Evolutionary conservation across 2,329 filamentous ascomycete species (phyloP), one percentile per base, ranked within the genome.

Genomic region (Coleophoma crateriformis): DNA sequence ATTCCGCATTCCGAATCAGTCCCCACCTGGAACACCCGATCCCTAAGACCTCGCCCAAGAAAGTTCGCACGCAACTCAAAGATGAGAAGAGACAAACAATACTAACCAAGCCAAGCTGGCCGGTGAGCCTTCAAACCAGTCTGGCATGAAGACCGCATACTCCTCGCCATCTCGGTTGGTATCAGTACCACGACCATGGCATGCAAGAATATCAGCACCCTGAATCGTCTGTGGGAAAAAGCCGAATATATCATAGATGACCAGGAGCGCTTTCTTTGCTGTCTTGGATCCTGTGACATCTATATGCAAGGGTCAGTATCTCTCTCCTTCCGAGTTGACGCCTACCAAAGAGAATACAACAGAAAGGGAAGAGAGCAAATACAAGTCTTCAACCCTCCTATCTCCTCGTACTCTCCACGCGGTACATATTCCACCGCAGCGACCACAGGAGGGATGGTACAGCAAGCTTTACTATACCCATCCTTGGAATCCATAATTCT

Each of bases 61-160:
- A 38, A 38, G 12, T n/a, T 6, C 13, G 5, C 13, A 38, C 4
- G 15, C 13, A 38, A 13, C 7, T 14, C 6, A 17, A 38, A 38
- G 12, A 38, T 3, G 12, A 38, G 6, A 38, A 2, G 12, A 38
- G 12, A 38, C 14, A 38, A 38, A 38, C 3, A n/a, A 14, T 13
- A 43, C 41, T 17, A 27, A 43, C 41, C 41, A 44, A 14, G 50
- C 40, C 20, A 52, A 43, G 48, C 53, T 48, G 3, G 53, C 49
- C 27, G 49, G 47, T 7, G 44, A 56, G 64, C 87, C 90, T 50
- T 85, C 78, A 74, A 96, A 95, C 77, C 88, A 92, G 70, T 96
- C 90, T 15, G 90, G 90, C 57, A 96, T 91, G 70, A 90, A 89
- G 60, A 95, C 87, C 52, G 74, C 68, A 69, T 79, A 70, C 69